These are phyloP conservation scores for Saccharomycopsis sp. DNA, from an alignment of 805 yeast species.

Conservation along the genomic window DNA sequence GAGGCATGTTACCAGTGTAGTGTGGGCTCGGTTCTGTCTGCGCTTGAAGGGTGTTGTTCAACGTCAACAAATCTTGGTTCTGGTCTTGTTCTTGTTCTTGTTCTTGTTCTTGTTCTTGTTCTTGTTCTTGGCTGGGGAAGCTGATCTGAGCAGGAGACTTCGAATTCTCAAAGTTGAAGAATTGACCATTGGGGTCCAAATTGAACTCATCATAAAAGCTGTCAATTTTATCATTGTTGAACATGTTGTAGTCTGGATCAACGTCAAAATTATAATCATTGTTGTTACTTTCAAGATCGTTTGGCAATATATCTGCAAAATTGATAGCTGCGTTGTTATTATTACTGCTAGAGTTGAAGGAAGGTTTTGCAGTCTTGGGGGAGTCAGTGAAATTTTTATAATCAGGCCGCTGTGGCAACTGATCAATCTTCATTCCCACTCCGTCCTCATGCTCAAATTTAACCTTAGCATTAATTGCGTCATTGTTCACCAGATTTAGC, in stretches of 20 bases:
- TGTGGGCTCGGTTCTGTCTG: not conserved
- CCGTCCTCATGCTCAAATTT: not conserved
- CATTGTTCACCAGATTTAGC: not conserved
- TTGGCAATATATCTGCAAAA: too few relatives aligned
- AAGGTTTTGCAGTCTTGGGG: too few relatives aligned
- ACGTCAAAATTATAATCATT: not conserved
- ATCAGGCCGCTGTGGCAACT: too few relatives aligned
- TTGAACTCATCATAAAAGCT: not conserved
- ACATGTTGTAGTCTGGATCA: not conserved
- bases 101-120: constrained; percentile 2
- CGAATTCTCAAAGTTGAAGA: not conserved
- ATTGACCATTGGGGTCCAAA: not conserved
- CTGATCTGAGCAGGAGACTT: too few relatives aligned
- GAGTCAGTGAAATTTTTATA: too few relatives aligned
- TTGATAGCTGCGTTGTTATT: too few relatives aligned
- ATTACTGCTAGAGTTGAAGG: too few relatives aligned
- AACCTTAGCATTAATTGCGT: not conserved
- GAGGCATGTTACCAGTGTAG: constrained; percentile 17
- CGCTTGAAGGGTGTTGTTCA: constrained; percentile 1
- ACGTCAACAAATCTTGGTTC: not conserved
- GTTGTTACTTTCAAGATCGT: not conserved
- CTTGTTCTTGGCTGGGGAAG: not conserved
- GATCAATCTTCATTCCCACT: not conserved
- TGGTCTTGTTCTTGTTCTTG: not conserved
- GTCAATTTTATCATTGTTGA: not conserved